Base-by-base conservation (phyloP, 352 stramenopile species). In the Globisporangium cystogenes region DNA sequence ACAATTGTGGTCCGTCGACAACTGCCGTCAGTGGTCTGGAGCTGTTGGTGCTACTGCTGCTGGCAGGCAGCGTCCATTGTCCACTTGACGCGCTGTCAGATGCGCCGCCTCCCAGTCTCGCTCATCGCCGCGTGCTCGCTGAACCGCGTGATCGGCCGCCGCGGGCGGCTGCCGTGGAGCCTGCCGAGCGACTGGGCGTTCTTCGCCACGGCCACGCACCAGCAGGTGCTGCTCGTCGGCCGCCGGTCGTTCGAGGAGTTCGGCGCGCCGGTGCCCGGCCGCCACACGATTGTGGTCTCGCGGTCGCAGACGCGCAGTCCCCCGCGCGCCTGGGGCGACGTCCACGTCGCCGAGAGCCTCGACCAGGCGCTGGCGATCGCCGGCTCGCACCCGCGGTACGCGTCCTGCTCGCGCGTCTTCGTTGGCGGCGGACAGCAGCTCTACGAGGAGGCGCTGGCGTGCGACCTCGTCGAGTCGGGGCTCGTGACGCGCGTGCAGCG, bases 81-180 rank as follows among this genome's bases (percentile, higher is more conserved):
- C n/a, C n/a, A n/a, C n/a, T n/a, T n/a, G n/a, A n/a, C n/a, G n/a
- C 24, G 20, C 48, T 5, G 8, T 12, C 42, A 39, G 37, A 55
- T 40, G 50, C 10, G 23, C 26, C 50, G 48, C 21, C 55, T 78
- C 41, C 76, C 68, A 0, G 69, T 85, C 44, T 79, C 78, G 42
- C 63, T 92, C 35, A 84, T 92, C 50, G 74, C 72, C 16, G 81
- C 81, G 7, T 87, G 76, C 54, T 82, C 78, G 36, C 48, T 89
- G 10, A 85, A 92, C 60, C 68, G 75, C 44, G 74, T 76, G 37
- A 92, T 90, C 50, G 81, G 81, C 10, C 61, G 57, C 26, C 50
- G 61, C 20, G 81, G 78, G 5, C 62, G 49, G 20, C 57, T 90
- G 40, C 81, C 81, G 21, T 92, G 81, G 81, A 52, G 55, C 16